Conservation (phyloP, 306 rosid species). For the Cucumis hystrix region DNA sequence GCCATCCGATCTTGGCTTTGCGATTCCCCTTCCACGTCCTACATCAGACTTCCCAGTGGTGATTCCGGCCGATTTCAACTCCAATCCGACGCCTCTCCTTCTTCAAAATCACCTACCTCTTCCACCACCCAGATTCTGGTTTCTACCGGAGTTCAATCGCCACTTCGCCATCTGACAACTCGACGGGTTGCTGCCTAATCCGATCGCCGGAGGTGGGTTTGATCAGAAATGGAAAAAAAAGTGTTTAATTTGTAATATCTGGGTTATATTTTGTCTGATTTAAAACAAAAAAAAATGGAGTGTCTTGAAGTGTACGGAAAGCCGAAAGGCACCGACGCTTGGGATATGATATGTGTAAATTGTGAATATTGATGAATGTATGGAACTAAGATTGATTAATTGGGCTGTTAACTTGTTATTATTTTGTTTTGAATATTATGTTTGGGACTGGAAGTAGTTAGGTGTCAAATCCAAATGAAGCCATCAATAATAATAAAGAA, state of each 20-base stretch:
- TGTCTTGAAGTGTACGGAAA: not conserved
- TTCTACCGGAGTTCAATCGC: slow-evolving; percentile 54
- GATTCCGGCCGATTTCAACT: slow-evolving; percentile 23
- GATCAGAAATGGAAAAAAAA: not conserved
- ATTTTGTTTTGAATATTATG: not conserved
- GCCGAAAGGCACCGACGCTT: not conserved
- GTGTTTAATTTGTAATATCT: not conserved
- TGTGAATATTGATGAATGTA: slow-evolving; percentile 3
- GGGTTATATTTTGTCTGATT: not conserved
- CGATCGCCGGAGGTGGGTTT: not conserved
- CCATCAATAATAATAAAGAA: not conserved
- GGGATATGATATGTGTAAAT: not conserved
- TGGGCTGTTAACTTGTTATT: not conserved
- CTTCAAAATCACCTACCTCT: slow-evolving; percentile 8
- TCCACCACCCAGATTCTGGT: slow-evolving; percentile 29
- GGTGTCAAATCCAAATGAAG: not conserved
- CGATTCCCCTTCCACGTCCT: slow-evolving; percentile 49
- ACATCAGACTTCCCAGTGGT: slow-evolving; percentile 25
- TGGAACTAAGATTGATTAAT: too few relatives aligned
- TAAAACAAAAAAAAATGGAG: too few relatives aligned
- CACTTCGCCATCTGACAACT: slow-evolving; percentile 19
- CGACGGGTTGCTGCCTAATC: slow-evolving; percentile 39
- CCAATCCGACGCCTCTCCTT: slow-evolving; percentile 26
- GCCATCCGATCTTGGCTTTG: slow-evolving; percentile 38
- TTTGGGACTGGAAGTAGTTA: not conserved